phyloP scores from a whole-genome alignment of 768 basidiomycete species.

The Mycena leptocephala region DNA sequence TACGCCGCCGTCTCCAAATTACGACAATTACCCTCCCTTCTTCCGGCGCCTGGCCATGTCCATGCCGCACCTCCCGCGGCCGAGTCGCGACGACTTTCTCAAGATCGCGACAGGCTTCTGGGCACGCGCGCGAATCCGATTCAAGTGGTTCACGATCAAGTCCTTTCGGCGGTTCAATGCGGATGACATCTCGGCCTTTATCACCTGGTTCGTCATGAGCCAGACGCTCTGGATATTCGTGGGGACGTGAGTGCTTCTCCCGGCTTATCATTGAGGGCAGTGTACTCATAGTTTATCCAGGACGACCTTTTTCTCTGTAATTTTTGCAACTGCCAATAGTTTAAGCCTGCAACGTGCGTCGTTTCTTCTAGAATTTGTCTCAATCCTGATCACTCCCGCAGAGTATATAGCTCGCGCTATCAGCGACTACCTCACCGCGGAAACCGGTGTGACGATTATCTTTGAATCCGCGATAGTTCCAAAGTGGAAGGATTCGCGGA shows the following conservation, averaged over 20 bases:
- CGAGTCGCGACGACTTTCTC: slow-evolving; percentile 92
- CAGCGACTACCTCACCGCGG: slow-evolving; percentile 93
- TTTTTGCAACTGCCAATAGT: slow-evolving; percentile 93
- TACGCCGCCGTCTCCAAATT: slow-evolving; percentile 49
- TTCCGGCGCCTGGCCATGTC: slow-evolving; percentile 86
- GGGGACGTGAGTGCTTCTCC: slow-evolving; percentile 79
- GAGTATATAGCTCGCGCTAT: slow-evolving; percentile 91
- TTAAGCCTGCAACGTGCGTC: slow-evolving; percentile 84
- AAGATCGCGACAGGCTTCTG: slow-evolving; percentile 92
- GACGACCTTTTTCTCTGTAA: slow-evolving; percentile 95
- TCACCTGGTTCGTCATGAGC: slow-evolving; percentile 96
- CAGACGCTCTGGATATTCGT: slow-evolving; percentile 97
- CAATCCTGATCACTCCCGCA: slow-evolving; percentile 46
- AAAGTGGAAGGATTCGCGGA: slow-evolving; percentile 95
- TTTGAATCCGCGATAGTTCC: slow-evolving; percentile 99
- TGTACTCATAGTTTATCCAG: slow-evolving; percentile 54
- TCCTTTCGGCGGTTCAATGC: slow-evolving; percentile 96
- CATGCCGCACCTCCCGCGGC: slow-evolving; percentile 83
- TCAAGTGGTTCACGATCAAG: slow-evolving; percentile 97
- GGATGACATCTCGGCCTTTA: slow-evolving; percentile 97
- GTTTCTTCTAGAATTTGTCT: not conserved
- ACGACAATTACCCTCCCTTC: slow-evolving; percentile 86
- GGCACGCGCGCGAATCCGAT: slow-evolving; percentile 90
- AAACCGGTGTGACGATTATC: slow-evolving; percentile 94
- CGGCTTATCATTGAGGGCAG: not conserved